Evolutionary conservation across 306 rosid genomes (phyloP).

Genomic region (Luffa aegyptiaca): DNA sequence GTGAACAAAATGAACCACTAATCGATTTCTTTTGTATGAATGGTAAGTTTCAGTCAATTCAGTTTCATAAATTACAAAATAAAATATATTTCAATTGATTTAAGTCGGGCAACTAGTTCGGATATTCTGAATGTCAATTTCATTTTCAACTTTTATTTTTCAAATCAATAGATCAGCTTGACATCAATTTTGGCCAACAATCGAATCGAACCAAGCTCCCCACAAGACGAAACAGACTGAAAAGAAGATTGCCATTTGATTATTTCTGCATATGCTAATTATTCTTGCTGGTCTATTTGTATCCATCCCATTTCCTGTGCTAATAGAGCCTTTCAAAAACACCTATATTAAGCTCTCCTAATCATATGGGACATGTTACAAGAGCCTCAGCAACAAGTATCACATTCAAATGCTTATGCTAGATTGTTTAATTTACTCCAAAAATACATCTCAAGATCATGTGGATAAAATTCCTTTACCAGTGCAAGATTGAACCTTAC

Average conservation of each 20-base stretch:
- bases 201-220: not conserved
- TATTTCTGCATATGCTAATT: not conserved
- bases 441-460: not conserved
- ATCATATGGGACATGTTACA: not conserved
- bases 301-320: not conserved
- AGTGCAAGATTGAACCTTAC: conserved; percentile 16
- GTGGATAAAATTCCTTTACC: conserved; percentile 20
- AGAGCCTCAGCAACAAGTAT: not conserved
- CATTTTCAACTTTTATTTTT: not conserved
- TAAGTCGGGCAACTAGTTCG: not conserved
- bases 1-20: not conserved
- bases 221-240: not conserved
- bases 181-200: not conserved
- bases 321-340: not conserved
- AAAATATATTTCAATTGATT: not conserved
- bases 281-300: not conserved
- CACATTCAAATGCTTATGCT: not conserved
- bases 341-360: not conserved
- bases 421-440: not conserved
- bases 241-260: not conserved
- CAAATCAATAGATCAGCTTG: not conserved
- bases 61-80: not conserved
- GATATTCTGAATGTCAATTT: not conserved
- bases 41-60: not conserved
- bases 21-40: not conserved